Base-by-base conservation (phyloP, 352 stramenopile species). In the Paralagenidium karlingii region DNA sequence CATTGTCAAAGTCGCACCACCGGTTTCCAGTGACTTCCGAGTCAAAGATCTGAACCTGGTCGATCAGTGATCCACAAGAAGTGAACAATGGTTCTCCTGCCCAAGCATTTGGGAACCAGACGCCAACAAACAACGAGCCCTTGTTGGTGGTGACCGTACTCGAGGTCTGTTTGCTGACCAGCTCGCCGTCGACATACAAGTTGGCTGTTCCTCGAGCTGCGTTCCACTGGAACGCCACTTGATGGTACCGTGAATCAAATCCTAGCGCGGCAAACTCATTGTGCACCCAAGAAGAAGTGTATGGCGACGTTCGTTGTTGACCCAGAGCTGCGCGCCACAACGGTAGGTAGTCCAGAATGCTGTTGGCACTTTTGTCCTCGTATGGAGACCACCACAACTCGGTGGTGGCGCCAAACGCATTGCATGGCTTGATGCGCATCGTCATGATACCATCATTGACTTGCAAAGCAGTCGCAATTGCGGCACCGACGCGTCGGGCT, bases 41-140 rank as follows among this genome's bases (percentile, higher is more conserved):
- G n/a, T 77, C 60, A 21, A 82, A 75, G 0, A 85, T 44, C 18
- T 65, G 51, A 0, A 82, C 66, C 26, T 64, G 24, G 29, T 74
- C 66, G 0, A 85, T 51, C 1, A 66, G 48, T 1, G 71, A 64
- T 5, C 53, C 34, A 25, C 71, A 85, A 0, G 61, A 62, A 1
- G 46, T 44, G 31, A 85, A 85, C 7, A 64, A 43, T 2, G 71
- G 71, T 19, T 75, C 51, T 0, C 71, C 71, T 7, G 71, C 68
- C 7, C 68, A 53, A 7, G 68, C 64, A 31, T 85, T 82, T 1
- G 71, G 71, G 38, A 85, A 78, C 68, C 68, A 85, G 3, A 82
- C 62, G 20, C 70, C 67, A 6, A 82, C 48, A 0, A 67, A 71
- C 6, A 85, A 38, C 0, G 43, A 12, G 12, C 18, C 34, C 0